phyloP scores from a whole-genome alignment of 2,329 filamentous ascomycete species.

The Lachnellula cervina region DNA sequence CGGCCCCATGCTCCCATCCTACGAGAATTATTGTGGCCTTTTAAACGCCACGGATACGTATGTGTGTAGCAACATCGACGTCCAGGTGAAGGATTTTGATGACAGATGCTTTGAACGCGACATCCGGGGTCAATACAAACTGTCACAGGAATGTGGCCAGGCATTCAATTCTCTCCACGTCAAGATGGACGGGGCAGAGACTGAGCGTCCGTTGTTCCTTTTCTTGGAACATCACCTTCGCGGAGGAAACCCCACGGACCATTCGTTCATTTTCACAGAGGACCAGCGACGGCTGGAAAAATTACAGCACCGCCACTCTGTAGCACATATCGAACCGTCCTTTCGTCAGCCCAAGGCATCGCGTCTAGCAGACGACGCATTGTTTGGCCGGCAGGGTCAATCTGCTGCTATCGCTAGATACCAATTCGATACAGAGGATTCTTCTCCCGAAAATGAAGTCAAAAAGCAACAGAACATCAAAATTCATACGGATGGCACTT shows the following conservation, averaged over 20 bases:
- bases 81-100: conserved; percentile 33
- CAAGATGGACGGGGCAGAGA: background rate
- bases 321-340: conserved; percentile 42
- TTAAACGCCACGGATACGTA: background rate
- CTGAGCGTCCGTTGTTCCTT: conserved; percentile 41
- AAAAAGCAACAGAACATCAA: background rate
- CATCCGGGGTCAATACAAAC: conserved; percentile 46
- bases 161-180: conserved; percentile 49
- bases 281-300: conserved; percentile 42
- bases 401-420: no score
- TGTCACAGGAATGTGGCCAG: conserved; percentile 52
- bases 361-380: background rate
- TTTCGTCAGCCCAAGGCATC: conserved; percentile 37
- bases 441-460: no score
- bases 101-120: conserved; percentile 31
- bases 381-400: no score
- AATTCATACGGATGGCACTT: conserved; percentile 1
- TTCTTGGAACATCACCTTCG: conserved; percentile 51
- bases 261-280: conserved; percentile 53
- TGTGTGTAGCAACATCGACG: conserved; percentile 39
- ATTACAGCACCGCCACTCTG: conserved; percentile 39
- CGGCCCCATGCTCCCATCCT: conserved; percentile 17
- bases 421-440: background rate
- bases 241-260: conserved; percentile 40
- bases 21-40: conserved; percentile 19